Evolutionary conservation across 2,329 filamentous ascomycete species (phyloP), one percentile per base, ranked within the genome.

Genomic region (Septoria petroselini): DNA sequence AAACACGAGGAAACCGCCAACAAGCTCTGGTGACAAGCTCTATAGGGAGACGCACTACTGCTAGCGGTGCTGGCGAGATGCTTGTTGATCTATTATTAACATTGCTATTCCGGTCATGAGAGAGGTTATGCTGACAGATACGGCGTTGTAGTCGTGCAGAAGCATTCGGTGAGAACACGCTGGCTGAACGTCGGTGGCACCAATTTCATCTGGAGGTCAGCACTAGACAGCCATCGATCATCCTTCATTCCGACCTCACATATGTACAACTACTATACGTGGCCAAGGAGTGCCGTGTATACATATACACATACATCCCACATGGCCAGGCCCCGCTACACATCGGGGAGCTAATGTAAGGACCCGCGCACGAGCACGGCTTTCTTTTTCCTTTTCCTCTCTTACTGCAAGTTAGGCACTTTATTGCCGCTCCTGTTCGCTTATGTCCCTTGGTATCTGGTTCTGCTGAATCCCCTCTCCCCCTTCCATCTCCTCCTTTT

Each of bases 11-110:
- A 8, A 37, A 7, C 9, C 14, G 17, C 7, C 34, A 34, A 4
- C n/a, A 45, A 45, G 42, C 42, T 45, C 42, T 37, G 19, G n/a
- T 45, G 18, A 38, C 42, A 45, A 45, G 42, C 31, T 45, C 42
- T 23, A 14, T 9, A 45, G 42, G 19, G 23, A 27, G 15, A 25
- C 37, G 42, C 42, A 45, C 42, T 45, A 37, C n/a, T 9, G 17
- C 30, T 33, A 12, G 14, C 14, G 30, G 11, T 5, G 15, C 5
- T 37, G 7, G 34, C 15, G 15, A 17, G 31, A n/a, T n/a, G n/a
- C n/a, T n/a, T n/a, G n/a, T n/a, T n/a, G n/a, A n/a, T n/a, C n/a
- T n/a, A n/a, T n/a, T n/a, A n/a, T n/a, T n/a, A n/a, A n/a, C n/a
- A n/a, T n/a, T n/a, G n/a, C n/a, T n/a, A n/a, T n/a, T n/a, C n/a